A percentile compares a stretch with the other conserved stretches of the same genome.
Evolutionary conservation across 176 grass and related monocot genomes (phyloP).

Genomic region (Eleusine indica): DNA sequence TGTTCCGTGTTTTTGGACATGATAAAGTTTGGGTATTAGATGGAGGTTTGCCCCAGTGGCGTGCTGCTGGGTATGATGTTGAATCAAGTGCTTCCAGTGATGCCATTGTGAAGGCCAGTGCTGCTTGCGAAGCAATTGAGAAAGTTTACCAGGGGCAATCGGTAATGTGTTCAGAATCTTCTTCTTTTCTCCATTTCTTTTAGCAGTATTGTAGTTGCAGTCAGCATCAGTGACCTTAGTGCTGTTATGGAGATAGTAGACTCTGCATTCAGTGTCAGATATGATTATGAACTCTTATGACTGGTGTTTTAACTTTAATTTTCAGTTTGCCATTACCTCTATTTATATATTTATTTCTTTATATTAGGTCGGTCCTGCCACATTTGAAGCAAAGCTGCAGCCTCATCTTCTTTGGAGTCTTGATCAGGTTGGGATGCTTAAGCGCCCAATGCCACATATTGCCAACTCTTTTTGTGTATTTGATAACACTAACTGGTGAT

Average conservation of each 20-base stretch:
- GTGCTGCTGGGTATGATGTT: constrained; percentile 87
- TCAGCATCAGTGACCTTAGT: neutral
- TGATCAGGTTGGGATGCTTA: constrained; percentile 63
- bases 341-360: constrained; percentile 36
- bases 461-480: constrained; percentile 10
- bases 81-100: constrained; percentile 94
- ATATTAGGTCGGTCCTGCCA: constrained; percentile 65
- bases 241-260: neutral
- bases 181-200: constrained; percentile 22
- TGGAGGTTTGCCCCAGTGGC: constrained; percentile 92
- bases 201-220: neutral
- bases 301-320: neutral
- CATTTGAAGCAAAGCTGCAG: constrained; percentile 89
- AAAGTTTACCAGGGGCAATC: constrained; percentile 79
- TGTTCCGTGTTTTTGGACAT: constrained; percentile 97
- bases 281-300: neutral
- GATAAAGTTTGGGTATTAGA: constrained; percentile 93
- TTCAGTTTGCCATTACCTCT: neutral
- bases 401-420: constrained; percentile 89
- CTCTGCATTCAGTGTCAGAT: neutral
- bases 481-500: constrained; percentile 18
- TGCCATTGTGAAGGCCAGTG: constrained; percentile 85
- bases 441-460: neutral
- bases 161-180: constrained; percentile 48
- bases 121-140: constrained; percentile 91